Conservation (phyloP, 2,329 filamentous ascomycete species). For the Aspergillus quadrilineatus region DNA sequence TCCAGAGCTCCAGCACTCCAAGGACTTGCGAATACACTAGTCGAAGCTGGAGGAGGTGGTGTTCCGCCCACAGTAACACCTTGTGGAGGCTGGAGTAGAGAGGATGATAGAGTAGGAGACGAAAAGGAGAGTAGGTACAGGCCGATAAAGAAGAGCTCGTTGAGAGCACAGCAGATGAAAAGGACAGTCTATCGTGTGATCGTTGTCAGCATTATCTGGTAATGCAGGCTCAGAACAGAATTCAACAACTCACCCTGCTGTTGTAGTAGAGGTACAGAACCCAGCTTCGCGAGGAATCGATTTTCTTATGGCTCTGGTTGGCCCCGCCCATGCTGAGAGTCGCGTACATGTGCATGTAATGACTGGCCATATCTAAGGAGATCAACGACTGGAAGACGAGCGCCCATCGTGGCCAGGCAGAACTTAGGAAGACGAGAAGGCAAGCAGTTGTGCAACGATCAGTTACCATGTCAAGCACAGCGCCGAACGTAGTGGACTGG, state of each 20-base stretch:
- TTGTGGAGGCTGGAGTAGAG: conserved; percentile 61
- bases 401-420: conserved; percentile 90
- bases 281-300: conserved; percentile 84
- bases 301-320: conserved; percentile 83
- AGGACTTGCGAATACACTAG: conserved; percentile 78
- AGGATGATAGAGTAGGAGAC: conserved; percentile 82
- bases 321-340: conserved; percentile 83
- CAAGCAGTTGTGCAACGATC: conserved; percentile 96
- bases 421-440: conserved; percentile 88
- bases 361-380: conserved; percentile 86
- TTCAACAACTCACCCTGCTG: conserved; percentile 71
- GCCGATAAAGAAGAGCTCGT: conserved; percentile 97
- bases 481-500: conserved; percentile 93
- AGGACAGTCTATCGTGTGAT: conserved; percentile 67
- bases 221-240: not conserved
- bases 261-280: conserved; percentile 95
- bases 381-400: conserved; percentile 94
- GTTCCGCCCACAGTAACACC: conserved; percentile 58
- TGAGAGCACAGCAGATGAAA: conserved; percentile 84
- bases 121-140: conserved; percentile 97
- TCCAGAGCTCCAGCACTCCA: conserved; percentile 92
- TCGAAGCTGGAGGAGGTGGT: conserved; percentile 66
- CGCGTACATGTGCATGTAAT: conserved; percentile 99
- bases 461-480: conserved; percentile 98
- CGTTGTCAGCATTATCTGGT: conserved; percentile 10